These are phyloP conservation scores for Populus pruinosa DNA, from an alignment of 345 rosid species.

Conservation along the genomic window DNA sequence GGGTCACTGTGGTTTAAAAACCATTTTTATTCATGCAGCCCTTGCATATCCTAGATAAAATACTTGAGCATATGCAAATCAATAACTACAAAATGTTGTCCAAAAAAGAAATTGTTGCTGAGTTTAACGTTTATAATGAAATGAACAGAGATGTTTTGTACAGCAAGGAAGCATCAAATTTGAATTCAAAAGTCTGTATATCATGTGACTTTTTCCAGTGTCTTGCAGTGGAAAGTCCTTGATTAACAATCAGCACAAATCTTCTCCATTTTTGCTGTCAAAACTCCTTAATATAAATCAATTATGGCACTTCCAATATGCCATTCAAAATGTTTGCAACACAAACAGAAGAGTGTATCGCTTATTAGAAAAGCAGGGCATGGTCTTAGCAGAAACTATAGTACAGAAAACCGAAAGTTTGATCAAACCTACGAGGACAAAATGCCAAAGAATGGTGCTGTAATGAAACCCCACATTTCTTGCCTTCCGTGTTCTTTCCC, in stretches of 20 bases:
- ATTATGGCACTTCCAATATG: neutral
- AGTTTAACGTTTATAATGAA: too few relatives aligned
- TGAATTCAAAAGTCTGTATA: constrained; percentile 2
- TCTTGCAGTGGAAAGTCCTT: constrained; percentile 8
- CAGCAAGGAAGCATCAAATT: neutral
- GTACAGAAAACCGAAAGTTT: constrained; percentile 31
- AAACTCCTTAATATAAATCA: neutral
- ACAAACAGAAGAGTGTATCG: constrained; percentile 21
- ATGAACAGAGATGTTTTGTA: neutral
- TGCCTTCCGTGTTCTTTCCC: neutral
- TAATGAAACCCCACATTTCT: neutral
- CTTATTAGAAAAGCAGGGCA: constrained; percentile 33
- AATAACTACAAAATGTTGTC: neutral
- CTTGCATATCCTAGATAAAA: too few relatives aligned
- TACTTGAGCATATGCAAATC: neutral
- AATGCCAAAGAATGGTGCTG: constrained; percentile 25
- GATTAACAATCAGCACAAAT: neutral
- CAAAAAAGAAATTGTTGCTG: too few relatives aligned
- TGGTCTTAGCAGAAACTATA: constrained; percentile 29
- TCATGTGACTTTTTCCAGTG: neutral
- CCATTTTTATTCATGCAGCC: too few relatives aligned
- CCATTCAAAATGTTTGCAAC: constrained; percentile 1
- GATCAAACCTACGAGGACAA: constrained; percentile 17
- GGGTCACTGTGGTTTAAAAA: neutral
- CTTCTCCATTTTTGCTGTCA: neutral